phyloP scores from a whole-genome alignment of 345 rosid genomes.

The Camelina hispida region DNA sequence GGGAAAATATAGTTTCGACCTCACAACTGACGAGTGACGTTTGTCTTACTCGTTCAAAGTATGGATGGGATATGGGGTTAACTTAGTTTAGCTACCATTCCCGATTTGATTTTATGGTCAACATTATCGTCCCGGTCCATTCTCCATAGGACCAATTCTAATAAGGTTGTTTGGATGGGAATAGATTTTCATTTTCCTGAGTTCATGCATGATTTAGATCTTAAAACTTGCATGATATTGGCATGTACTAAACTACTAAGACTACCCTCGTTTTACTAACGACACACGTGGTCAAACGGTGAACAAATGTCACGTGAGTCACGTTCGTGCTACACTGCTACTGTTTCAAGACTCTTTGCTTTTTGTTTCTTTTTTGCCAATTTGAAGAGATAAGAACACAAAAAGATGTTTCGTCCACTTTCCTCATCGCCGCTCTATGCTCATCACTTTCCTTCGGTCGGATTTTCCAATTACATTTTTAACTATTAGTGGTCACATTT shows the following conservation, averaged over 20 bases:
- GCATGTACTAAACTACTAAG: neutral
- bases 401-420: slow-evolving; percentile 32
- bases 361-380: slow-evolving; percentile 1
- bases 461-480: slow-evolving; percentile 36
- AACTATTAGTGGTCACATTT: slow-evolving; percentile 30
- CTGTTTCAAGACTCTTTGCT: slow-evolving; percentile 7
- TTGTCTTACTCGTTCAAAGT: neutral
- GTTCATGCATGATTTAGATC: neutral
- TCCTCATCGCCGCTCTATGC: slow-evolving; percentile 25
- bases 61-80: neutral
- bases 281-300: slow-evolving; percentile 33
- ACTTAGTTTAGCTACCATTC: neutral
- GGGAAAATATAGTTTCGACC: neutral
- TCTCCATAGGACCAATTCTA: slow-evolving; percentile 1
- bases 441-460: slow-evolving; percentile 30
- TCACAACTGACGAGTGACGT: neutral
- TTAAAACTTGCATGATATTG: slow-evolving; percentile 1
- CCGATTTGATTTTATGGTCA: neutral
- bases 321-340: slow-evolving; percentile 21
- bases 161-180: neutral
- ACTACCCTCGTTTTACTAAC: slow-evolving; percentile 1
- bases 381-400: slow-evolving; percentile 38
- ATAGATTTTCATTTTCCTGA: neutral
- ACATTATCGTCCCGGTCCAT: neutral
- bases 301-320: slow-evolving; percentile 39